Evolutionary conservation across 2,329 filamentous ascomycete genomes (phyloP).

Genomic region (Botrytis deweyae): DNA sequence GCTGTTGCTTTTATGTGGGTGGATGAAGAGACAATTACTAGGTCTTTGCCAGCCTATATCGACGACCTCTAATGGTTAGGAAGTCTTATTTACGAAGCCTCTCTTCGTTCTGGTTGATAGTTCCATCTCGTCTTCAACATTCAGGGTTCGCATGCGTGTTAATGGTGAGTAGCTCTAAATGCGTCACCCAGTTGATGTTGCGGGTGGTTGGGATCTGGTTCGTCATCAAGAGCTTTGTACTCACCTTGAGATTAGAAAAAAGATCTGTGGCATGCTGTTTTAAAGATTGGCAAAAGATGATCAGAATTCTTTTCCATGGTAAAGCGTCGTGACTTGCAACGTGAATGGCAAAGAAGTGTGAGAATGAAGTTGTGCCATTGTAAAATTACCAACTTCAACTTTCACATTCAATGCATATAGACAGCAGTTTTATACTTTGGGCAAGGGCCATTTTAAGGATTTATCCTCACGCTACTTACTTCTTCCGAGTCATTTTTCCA

Average conservation of each 20-base stretch:
- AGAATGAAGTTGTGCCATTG: not conserved
- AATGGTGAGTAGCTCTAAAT: not conserved
- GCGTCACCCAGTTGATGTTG: not conserved
- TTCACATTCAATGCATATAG: not conserved
- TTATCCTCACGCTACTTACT: not conserved
- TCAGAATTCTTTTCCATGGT: too few relatives aligned
- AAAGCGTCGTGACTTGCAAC: not conserved
- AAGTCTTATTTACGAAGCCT: not conserved
- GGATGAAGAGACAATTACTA: not conserved
- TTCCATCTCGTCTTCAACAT: not conserved
- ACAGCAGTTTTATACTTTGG: not conserved
- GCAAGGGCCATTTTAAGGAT: not conserved
- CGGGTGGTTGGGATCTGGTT: not conserved
- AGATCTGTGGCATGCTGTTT: not conserved
- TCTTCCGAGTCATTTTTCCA: not conserved
- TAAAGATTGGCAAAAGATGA: not conserved
- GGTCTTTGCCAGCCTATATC: not conserved
- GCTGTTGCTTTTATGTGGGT: not conserved
- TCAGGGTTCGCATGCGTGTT: not conserved
- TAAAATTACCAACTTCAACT: not conserved
- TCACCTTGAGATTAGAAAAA: not conserved
- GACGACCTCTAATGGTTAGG: not conserved
- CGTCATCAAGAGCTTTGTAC: not conserved
- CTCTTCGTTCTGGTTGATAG: not conserved
- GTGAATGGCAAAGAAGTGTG: not conserved